Evolutionary conservation across 257 asterid genomes (phyloP), one percentile per base, ranked within the genome.

Genomic region (Verbena officinalis): DNA sequence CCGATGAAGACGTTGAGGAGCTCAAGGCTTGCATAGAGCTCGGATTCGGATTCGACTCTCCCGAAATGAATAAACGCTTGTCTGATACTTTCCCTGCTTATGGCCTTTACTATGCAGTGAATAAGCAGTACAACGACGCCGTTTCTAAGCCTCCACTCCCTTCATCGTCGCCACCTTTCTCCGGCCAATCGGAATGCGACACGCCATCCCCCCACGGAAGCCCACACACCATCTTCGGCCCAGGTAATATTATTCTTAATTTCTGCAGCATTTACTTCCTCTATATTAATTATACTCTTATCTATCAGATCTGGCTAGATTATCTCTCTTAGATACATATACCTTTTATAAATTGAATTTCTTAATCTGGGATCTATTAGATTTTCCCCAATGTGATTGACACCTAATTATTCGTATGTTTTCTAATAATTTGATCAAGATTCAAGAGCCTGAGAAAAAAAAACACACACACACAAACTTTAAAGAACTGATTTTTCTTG

Each of bases 1-100:
- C 95, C 43, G 95, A 86, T 5, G 95, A 84, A n/a, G 96, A 89
- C 58, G 80, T 89, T 0, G 88, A 86, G n/a, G 95, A 89, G 57
- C 77, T 89, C 45, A 84, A 78, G 49, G 96, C 93, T 7, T 86
- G 96, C 70, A 77, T 89, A 13, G 93, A 89, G 52, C 84, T 89
- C 14, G 96, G 96, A 0, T 89, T 84, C 63, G 83, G 85, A 17
- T 86, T 89, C 10, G 89, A 86, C 54, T 89, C 91, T 2, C 89
- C 86, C 1, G 84, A 82, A 48, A 86, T 89, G 73, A 95, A 86
- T 64, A 79, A 73, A 55, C 87, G 93, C 1, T 68, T 89, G 60
- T 82, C 83, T 43, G 87, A 86, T 39, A 78, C 96, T 59, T 75
- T 89, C 20, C 93, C 96, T 39, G 95, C 95, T 0, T 89, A 89